These are phyloP conservation scores for Colletotrichum chlorophyti DNA, from an alignment of 2,329 filamentous ascomycete genomes.

Conservation along the genomic window DNA sequence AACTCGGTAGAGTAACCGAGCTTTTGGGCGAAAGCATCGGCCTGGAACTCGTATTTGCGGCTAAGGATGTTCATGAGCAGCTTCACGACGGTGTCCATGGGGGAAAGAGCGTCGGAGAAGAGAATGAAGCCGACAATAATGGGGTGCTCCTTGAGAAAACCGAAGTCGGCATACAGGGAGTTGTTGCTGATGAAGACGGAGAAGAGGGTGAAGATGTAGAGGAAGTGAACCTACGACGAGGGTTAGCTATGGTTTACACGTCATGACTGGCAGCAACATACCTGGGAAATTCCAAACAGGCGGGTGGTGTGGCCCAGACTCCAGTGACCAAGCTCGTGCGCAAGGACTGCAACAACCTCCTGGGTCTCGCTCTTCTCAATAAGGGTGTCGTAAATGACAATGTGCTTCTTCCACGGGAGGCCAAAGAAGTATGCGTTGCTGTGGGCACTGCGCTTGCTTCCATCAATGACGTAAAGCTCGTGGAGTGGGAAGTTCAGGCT, in stretches of 20 bases:
- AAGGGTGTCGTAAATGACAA: slow-evolving; percentile 97
- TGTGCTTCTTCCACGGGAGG: slow-evolving; percentile 99
- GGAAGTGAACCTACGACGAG: slow-evolving; percentile 79
- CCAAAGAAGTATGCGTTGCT: slow-evolving; percentile 97
- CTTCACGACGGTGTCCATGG: slow-evolving; percentile 94
- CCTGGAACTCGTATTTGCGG: slow-evolving; percentile 94
- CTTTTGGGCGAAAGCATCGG: slow-evolving; percentile 85
- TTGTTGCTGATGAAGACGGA: slow-evolving; percentile 96
- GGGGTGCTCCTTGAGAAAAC: slow-evolving; percentile 81
- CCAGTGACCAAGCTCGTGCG: slow-evolving; percentile 98
- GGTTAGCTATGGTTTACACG: not conserved
- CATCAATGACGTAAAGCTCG: slow-evolving; percentile 94
- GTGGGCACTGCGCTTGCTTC: slow-evolving; percentile 85
- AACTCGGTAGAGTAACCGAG: slow-evolving; percentile 87
- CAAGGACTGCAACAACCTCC: slow-evolving; percentile 93
- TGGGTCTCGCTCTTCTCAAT: slow-evolving; percentile 93
- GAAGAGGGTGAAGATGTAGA: slow-evolving; percentile 97
- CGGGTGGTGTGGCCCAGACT: slow-evolving; percentile 93
- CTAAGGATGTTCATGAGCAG: slow-evolving; percentile 95
- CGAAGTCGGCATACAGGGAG: slow-evolving; percentile 90
- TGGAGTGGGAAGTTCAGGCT: slow-evolving; percentile 90
- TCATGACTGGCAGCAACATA: slow-evolving; percentile 44
- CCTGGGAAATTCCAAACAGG: slow-evolving; percentile 85
- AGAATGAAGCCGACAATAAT: slow-evolving; percentile 98
- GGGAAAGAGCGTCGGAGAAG: slow-evolving; percentile 94